Evolutionary conservation across 176 grass and related monocot genomes (phyloP).

Genomic region (Cenchrus purpureus): DNA sequence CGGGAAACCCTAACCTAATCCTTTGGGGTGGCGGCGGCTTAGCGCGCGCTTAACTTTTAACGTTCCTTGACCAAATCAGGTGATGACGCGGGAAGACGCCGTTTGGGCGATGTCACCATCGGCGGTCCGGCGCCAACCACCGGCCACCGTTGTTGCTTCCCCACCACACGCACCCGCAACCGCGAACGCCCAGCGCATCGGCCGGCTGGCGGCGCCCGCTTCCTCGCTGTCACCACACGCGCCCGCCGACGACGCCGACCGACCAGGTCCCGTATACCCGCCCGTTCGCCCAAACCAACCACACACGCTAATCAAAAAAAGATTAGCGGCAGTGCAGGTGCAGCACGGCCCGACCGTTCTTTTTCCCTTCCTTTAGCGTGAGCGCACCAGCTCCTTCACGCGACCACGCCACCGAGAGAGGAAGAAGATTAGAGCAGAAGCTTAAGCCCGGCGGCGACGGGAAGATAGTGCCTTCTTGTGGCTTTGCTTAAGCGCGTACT

Average conservation of each 20-base stretch:
- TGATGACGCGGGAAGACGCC: not conserved
- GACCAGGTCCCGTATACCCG: slow-evolving; percentile 24
- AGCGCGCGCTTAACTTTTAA: not conserved
- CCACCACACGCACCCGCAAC: not conserved
- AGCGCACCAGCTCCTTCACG: slow-evolving; percentile 1
- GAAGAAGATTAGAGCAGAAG: not conserved
- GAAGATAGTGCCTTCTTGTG: not conserved
- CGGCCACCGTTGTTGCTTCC: not conserved
- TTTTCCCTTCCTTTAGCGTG: not conserved
- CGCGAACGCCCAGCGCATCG: slow-evolving; percentile 13
- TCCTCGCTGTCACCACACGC: slow-evolving; percentile 35
- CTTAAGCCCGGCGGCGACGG: not conserved
- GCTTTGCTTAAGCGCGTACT: not conserved
- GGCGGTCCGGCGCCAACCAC: not conserved
- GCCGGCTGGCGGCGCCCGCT: slow-evolving; percentile 32
- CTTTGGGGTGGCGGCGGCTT: not conserved
- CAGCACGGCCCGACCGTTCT: not conserved
- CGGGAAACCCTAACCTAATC: slow-evolving; percentile 28
- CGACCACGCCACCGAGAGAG: not conserved
- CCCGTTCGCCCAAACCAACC: not conserved
- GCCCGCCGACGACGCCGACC: slow-evolving; percentile 25
- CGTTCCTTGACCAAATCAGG: not conserved
- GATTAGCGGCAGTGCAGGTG: not conserved
- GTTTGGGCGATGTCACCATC: not conserved
- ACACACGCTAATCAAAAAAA: not conserved